phyloP scores from a whole-genome alignment of 2,329 filamentous ascomycete species.

The Fusarium piperis region DNA sequence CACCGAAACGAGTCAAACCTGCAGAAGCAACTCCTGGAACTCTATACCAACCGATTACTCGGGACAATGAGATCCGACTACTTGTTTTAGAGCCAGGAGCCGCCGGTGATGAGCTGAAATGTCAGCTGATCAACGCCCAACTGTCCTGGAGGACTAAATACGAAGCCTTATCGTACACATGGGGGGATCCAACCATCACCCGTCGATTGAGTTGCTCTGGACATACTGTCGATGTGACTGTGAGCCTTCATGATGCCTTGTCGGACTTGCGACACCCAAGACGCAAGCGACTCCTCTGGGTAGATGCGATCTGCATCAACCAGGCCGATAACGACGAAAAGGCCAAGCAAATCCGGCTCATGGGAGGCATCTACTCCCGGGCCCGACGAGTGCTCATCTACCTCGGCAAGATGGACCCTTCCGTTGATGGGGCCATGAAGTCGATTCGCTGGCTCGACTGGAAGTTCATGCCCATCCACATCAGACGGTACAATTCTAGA shows the following conservation, averaged over 20 bases:
- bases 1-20: background rate
- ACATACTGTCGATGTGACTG: background rate
- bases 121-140: background rate
- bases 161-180: background rate
- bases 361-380: background rate
- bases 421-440: background rate
- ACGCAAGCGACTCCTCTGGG: background rate
- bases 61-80: background rate
- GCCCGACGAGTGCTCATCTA: background rate
- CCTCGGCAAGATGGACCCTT: background rate
- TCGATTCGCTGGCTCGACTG: background rate
- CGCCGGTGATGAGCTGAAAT: background rate
- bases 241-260: background rate
- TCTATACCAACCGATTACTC: background rate
- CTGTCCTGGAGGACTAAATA: background rate
- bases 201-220: background rate
- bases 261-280: background rate
- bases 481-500: background rate
- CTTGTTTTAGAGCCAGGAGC: background rate
- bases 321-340: background rate
- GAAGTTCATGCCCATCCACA: background rate
- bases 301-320: background rate
- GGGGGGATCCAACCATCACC: background rate
- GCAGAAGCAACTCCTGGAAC: background rate
- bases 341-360: background rate